Base-by-base conservation (phyloP, 305 asterid genomes). In the Lippia alba region DNA sequence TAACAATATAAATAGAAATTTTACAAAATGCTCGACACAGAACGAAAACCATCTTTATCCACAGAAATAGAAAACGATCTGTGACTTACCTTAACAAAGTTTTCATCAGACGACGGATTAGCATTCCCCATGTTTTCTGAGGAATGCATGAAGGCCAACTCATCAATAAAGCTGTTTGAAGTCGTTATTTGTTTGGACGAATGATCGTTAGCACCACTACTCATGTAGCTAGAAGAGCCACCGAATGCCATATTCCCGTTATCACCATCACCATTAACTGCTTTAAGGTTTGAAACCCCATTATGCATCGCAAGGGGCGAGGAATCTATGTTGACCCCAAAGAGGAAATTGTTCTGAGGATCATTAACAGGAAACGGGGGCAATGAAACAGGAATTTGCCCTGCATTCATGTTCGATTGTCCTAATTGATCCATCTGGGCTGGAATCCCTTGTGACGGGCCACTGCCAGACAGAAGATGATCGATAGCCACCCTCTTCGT, bases 351-450 rank as follows among this genome's bases (percentile, higher is more conserved):
- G 66, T 75, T 84, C 55, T 84, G 86, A 15, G 76, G 78, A 69
- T 84, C 89, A 69, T 64, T 76, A 16, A 80, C 78, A 12, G 86
- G 89, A 70, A 81, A 84, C 8, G 86, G 82, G 50, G 89, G 89
- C 67, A 79, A 79, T 67, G 84, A 79, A 65, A 58, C 66, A 16
- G 79, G 54, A 74, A 41, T 73, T 16, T 73, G 82, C 24, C 79
- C 72, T 32, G 58, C 68, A 18, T 56, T 71, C 20, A 70, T 36
- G 48, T 58, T 61, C 14, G 75, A 63, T 46, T 46, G 65, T 30
- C 78, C 81, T 73, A 72, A 36, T 41, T 74, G 79, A 54, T 71
- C 76, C 8, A 71, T 62, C 56, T 66, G 79, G 8, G 74, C 55
- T 18, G 78, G 63, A 14, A 55, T 57, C 64, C 72, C 58, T 19